Conservation (phyloP, 345 rosid species). For the Moricandia moricandioides region DNA sequence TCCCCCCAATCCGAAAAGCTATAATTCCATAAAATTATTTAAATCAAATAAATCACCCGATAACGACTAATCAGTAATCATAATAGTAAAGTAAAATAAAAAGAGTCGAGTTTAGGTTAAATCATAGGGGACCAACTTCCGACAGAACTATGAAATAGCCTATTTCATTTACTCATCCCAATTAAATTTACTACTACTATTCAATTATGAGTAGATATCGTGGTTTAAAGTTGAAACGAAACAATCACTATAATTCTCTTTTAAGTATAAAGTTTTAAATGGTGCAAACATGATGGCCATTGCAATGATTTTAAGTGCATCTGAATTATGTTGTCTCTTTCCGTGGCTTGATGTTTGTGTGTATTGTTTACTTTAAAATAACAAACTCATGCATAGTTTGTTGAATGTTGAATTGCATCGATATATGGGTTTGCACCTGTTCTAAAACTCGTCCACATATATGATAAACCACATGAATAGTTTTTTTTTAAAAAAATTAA, state of each 20-base stretch:
- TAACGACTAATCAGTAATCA: constrained; percentile 17
- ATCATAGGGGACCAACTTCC: constrained; percentile 24
- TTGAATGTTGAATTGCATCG: too few relatives aligned
- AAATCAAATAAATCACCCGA: constrained; percentile 7
- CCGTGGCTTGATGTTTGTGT: neutral
- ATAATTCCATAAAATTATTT: constrained; percentile 10
- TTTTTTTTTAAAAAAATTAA: too few relatives aligned
- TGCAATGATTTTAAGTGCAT: neutral
- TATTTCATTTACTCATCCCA: constrained; percentile 24
- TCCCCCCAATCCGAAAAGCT: constrained; percentile 26
- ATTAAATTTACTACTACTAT: neutral
- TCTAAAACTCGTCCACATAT: too few relatives aligned
- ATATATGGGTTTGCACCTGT: too few relatives aligned
- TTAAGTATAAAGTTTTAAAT: neutral
- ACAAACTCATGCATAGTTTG: too few relatives aligned
- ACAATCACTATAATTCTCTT: neutral
- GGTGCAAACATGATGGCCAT: neutral
- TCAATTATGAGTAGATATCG: constrained; percentile 4
- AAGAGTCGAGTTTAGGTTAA: neutral
- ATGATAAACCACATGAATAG: too few relatives aligned
- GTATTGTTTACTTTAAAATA: neutral
- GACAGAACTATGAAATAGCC: constrained; percentile 15
- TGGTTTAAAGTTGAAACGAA: neutral
- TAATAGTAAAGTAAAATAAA: neutral
- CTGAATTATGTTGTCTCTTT: neutral